Percentiles rank a stretch among this genome's conserved stretches.
Conservation (phyloP, 2,329 filamentous ascomycete genomes). For the Colletotrichum sp. region DNA sequence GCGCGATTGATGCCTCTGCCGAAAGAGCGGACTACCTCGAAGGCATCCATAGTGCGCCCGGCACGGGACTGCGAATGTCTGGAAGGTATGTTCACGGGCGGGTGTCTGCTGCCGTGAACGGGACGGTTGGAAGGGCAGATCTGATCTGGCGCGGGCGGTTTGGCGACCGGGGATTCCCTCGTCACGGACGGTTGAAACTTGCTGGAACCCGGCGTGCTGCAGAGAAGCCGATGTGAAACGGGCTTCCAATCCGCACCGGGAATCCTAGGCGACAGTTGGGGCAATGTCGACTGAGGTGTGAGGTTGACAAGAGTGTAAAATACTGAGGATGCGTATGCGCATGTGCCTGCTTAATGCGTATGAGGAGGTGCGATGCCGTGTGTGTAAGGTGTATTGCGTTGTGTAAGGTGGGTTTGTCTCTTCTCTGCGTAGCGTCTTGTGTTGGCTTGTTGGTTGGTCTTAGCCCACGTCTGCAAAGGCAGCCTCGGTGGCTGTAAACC, state of each 20-base stretch:
- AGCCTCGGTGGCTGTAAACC: slow-evolving; percentile 17
- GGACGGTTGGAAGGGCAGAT: background rate
- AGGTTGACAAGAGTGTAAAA: slow-evolving; percentile 1
- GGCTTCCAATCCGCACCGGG: background rate
- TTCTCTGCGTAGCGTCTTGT: background rate
- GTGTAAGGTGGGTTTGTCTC: background rate
- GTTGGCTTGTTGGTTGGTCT: slow-evolving; percentile 1
- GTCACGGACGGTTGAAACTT: slow-evolving; percentile 17
- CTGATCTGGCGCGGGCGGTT: background rate
- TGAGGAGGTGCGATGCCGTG: background rate
- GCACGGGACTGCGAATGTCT: background rate
- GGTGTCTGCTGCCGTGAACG: background rate
- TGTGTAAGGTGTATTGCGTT: background rate
- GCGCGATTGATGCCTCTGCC: slow-evolving; percentile 15
- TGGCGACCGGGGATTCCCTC: slow-evolving; percentile 17
- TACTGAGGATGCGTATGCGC: background rate
- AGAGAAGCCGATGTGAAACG: slow-evolving; percentile 19
- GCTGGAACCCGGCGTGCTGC: slow-evolving; percentile 20
- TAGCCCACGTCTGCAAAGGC: slow-evolving; percentile 16
- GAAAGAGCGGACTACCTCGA: slow-evolving; percentile 12
- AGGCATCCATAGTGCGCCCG: slow-evolving; percentile 15
- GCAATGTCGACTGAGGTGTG: background rate
- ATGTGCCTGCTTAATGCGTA: background rate
- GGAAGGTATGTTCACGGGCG: background rate
- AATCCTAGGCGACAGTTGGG: slow-evolving; percentile 5